Evolutionary conservation across 257 asterid species (phyloP).

Genomic region (Dorcoceras hygrometricum): DNA sequence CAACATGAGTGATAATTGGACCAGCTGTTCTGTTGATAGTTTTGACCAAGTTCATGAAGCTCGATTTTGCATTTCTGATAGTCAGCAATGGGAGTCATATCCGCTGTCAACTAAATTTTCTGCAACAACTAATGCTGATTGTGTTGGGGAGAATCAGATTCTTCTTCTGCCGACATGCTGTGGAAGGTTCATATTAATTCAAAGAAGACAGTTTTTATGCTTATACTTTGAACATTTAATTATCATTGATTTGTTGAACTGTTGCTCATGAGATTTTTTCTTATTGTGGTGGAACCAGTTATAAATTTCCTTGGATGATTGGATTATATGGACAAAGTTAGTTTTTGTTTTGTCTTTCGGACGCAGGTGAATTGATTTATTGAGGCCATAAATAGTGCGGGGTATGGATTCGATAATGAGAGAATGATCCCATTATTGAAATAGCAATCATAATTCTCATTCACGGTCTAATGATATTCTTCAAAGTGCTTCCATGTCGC

Average conservation of each 20-base stretch:
- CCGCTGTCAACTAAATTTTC: slow-evolving; percentile 56
- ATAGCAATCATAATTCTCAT: background rate
- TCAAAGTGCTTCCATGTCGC: background rate
- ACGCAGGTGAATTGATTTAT: too few species aligned
- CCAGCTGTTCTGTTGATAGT: slow-evolving; percentile 70
- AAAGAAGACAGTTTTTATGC: slow-evolving; percentile 7
- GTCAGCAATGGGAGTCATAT: slow-evolving; percentile 85
- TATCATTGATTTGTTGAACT: background rate
- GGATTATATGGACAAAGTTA: background rate
- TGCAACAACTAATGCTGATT: slow-evolving; percentile 46
- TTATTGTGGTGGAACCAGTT: slow-evolving; percentile 3
- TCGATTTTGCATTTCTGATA: slow-evolving; percentile 73
- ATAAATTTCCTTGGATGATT: slow-evolving; percentile 4
- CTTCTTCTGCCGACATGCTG: slow-evolving; percentile 81
- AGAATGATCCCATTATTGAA: background rate
- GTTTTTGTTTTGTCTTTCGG: too few species aligned
- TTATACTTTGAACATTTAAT: slow-evolving; percentile 3
- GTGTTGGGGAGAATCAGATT: slow-evolving; percentile 51
- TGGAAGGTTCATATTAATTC: slow-evolving; percentile 63
- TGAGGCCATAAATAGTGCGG: background rate
- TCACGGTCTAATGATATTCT: background rate
- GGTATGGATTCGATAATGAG: background rate
- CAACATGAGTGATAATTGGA: slow-evolving; percentile 44
- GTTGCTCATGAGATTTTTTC: slow-evolving; percentile 3
- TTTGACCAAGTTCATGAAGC: slow-evolving; percentile 50